These are phyloP conservation scores for Leccinum subgranulosum DNA, from an alignment of 768 basidiomycete species.

Conservation along the genomic window DNA sequence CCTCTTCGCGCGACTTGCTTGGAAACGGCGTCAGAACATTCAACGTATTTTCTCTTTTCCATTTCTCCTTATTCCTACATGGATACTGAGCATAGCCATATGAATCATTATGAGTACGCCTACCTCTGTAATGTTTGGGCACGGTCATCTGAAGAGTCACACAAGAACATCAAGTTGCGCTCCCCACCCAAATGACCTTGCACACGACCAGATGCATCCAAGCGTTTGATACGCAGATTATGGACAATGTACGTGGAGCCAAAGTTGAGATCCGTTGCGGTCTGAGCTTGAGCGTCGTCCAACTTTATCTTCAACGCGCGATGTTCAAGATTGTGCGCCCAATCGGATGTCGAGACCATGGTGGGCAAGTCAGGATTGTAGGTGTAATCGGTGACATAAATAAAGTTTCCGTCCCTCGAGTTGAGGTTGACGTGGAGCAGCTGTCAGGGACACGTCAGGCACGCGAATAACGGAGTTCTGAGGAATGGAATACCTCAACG, in stretches of 20 bases:
- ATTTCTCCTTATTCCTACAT: conserved; percentile 34
- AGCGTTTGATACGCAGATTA: conserved; percentile 46
- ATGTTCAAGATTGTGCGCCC: conserved; percentile 46
- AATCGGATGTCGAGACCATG: conserved; percentile 28
- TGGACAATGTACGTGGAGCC: conserved; percentile 48
- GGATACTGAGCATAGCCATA: background rate
- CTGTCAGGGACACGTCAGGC: conserved; percentile 29
- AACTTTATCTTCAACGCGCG: conserved; percentile 51
- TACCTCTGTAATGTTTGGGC: conserved; percentile 22
- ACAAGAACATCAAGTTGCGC: conserved; percentile 20
- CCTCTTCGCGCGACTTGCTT: background rate
- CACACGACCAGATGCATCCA: conserved; percentile 6
- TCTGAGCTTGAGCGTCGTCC: conserved; percentile 44
- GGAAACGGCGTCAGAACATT: background rate
- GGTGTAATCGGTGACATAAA: conserved; percentile 70
- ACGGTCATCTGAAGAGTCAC: conserved; percentile 16
- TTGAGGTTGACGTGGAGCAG: conserved; percentile 41
- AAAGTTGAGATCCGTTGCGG: conserved; percentile 34
- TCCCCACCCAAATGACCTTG: conserved; percentile 30
- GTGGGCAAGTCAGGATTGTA: conserved; percentile 41
- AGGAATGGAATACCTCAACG: conserved; percentile 46
- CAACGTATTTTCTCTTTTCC: conserved; percentile 24
- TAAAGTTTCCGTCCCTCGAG: conserved; percentile 32
- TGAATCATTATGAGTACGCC: background rate
- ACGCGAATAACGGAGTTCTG: background rate